A percentile compares a stretch with the other conserved stretches of the same genome.
Conservation (phyloP, 140 eudicot species). For the Stevia rebaudiana region DNA sequence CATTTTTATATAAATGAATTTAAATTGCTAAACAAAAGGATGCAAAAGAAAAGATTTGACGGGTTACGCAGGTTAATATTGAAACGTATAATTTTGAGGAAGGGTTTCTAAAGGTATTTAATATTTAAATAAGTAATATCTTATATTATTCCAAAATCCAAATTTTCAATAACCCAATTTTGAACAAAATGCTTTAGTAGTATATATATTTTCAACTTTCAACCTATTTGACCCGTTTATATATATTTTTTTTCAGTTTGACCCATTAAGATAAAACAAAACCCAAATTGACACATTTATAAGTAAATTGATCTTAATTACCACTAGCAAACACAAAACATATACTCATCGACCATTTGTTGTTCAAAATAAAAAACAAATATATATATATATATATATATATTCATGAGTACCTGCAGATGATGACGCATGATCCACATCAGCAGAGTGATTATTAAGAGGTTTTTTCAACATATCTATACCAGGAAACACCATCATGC, state of each 20-base stretch:
- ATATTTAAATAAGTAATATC: no score
- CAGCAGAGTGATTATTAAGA: slow-evolving; percentile 19
- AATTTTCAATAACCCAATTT: neutral
- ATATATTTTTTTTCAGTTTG: neutral
- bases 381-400: no score
- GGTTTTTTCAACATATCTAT: slow-evolving; percentile 72
- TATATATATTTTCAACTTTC: neutral
- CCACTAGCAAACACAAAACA: neutral
- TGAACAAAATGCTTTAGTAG: neutral
- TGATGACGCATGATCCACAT: slow-evolving; percentile 9
- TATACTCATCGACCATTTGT: neutral
- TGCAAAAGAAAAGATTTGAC: neutral
- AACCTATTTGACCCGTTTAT: neutral
- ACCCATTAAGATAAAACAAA: neutral
- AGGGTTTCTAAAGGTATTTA: no score
- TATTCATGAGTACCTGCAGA: slow-evolving; percentile 41
- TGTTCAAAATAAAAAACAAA: neutral
- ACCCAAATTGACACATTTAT: neutral
- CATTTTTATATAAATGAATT: no score
- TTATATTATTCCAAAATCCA: neutral
- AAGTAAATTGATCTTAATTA: neutral
- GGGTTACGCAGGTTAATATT: neutral
- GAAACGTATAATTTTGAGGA: neutral
- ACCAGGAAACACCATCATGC: slow-evolving; percentile 71
- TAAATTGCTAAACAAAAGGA: neutral